Percentiles rank a stretch among this genome's conserved stretches.
These are phyloP conservation scores for Podosphaera leucotricha DNA, from an alignment of 2,329 filamentous ascomycete genomes.

Conservation along the genomic window DNA sequence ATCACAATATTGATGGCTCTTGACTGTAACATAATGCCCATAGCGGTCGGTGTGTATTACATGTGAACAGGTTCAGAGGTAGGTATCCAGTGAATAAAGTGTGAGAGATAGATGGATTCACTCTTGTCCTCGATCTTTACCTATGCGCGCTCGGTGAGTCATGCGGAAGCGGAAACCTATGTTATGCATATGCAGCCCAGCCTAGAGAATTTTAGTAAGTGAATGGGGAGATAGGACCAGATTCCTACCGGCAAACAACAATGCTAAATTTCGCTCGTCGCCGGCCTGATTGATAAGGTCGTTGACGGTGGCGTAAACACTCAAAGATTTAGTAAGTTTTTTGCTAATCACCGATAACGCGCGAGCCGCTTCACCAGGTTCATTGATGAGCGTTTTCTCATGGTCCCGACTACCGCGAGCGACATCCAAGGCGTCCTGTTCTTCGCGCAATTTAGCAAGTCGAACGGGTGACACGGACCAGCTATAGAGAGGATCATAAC, in stretches of 20 bases:
- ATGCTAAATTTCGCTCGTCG: slow-evolving; percentile 76
- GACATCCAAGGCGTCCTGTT: slow-evolving; percentile 17
- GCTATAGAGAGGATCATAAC: slow-evolving; percentile 92
- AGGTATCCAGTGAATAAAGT: too few species aligned
- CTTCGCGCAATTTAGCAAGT: slow-evolving; percentile 39
- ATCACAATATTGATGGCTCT: too few species aligned
- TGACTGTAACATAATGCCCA: too few species aligned
- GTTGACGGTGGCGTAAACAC: slow-evolving; percentile 85
- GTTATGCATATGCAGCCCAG: slow-evolving; percentile 26
- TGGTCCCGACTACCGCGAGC: slow-evolving; percentile 11
- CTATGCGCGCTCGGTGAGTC: too few species aligned
- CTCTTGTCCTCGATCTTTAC: too few species aligned
- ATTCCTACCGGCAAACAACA: slow-evolving; percentile 44
- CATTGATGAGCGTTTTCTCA: slow-evolving; percentile 22
- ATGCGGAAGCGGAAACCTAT: too few species aligned
- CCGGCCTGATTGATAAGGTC: slow-evolving; percentile 91
- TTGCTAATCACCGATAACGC: slow-evolving; percentile 85
- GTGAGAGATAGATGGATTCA: too few species aligned
- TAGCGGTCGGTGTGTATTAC: too few species aligned
- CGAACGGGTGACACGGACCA: slow-evolving; percentile 68
- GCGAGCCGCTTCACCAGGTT: slow-evolving; percentile 64
- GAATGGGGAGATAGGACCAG: neutral
- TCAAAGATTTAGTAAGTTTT: slow-evolving; percentile 84
- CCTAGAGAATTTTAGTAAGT: slow-evolving; percentile 11
- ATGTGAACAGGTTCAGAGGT: too few species aligned